Evolutionary conservation across 2,329 filamentous ascomycete species (phyloP), one percentile per base, ranked within the genome.

Genomic region (Alternaria burnsii): DNA sequence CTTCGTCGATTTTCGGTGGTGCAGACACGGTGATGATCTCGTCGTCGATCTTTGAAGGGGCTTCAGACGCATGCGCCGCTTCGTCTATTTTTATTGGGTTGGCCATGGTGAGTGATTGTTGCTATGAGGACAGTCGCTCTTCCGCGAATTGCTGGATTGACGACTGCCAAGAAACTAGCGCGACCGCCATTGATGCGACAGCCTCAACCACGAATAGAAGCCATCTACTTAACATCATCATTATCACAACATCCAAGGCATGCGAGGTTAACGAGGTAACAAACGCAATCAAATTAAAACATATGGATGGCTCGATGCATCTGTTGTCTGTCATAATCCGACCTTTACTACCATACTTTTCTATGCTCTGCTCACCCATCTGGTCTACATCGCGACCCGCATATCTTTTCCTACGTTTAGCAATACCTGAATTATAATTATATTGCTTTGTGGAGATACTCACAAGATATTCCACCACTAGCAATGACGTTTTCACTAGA

Each of bases 61-160:
- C 6, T 5, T 16, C 22, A 18, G 52, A n/a, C 1, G 56, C 22
- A 9, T 50, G 26, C 3, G 47, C 20, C 3, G 48, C 50, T 16
- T 58, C 42, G 40, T 71, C 63, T 57, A 46, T 3, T 55, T 67
- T 65, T 42, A 51, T 54, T 56, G 55, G 53, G 59, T 70, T 62
- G 62, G 66, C 63, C 70, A 73, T 74, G 61, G 55, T 69, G 60
- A 11, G 41, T 65, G 44, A 59, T 40, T 52, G 30, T 41, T 56
- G 48, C 18, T 52, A 38, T 46, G 18, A 34, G 30, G 18, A 20
- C n/a, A 16, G 36, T 44, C 30, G 43, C 16, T 36, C 43, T 30
- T 55, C 52, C 36, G 30, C 53, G 58, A 64, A 64, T 58, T 60
- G 63, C 43, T 58, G 44, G 48, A 54, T 65, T 58, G 61, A 61